These are phyloP conservation scores for Ricinus communis DNA, from an alignment of 345 rosid genomes.

Conservation along the genomic window DNA sequence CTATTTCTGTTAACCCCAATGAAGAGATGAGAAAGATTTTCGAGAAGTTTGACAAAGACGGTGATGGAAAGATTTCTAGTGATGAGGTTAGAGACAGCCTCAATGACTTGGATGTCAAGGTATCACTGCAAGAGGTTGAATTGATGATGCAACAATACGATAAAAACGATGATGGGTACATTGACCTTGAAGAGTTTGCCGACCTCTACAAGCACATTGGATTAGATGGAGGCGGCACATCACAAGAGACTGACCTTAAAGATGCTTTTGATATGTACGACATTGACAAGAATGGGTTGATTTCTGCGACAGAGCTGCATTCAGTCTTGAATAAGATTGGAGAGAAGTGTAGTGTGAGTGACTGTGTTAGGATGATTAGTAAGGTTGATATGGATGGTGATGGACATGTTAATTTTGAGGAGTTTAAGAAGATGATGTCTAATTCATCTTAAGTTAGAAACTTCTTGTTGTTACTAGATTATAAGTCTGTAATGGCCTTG, in stretches of 20 bases:
- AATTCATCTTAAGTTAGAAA: background rate
- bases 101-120: constrained; percentile 43
- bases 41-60: constrained; percentile 73
- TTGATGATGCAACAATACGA: constrained; percentile 72
- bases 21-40: constrained; percentile 59
- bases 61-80: constrained; percentile 82
- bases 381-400: constrained; percentile 88
- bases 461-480: too few species aligned
- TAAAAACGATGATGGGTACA: constrained; percentile 74
- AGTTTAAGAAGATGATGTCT: constrained; percentile 89
- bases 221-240: constrained; percentile 4
- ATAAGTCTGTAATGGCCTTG: too few species aligned
- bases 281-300: constrained; percentile 70
- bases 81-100: constrained; percentile 63
- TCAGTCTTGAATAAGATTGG: constrained; percentile 72
- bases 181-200: constrained; percentile 71
- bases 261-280: constrained; percentile 87
- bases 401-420: constrained; percentile 83
- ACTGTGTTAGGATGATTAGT: constrained; percentile 76
- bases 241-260: constrained; percentile 41
- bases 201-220: constrained; percentile 36
- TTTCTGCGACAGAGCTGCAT: constrained; percentile 71
- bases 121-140: constrained; percentile 48
- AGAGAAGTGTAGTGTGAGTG: constrained; percentile 58
- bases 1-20: background rate